These are phyloP conservation scores for Pelargonium australe DNA, from an alignment of 441 rosid species.

Conservation along the genomic window DNA sequence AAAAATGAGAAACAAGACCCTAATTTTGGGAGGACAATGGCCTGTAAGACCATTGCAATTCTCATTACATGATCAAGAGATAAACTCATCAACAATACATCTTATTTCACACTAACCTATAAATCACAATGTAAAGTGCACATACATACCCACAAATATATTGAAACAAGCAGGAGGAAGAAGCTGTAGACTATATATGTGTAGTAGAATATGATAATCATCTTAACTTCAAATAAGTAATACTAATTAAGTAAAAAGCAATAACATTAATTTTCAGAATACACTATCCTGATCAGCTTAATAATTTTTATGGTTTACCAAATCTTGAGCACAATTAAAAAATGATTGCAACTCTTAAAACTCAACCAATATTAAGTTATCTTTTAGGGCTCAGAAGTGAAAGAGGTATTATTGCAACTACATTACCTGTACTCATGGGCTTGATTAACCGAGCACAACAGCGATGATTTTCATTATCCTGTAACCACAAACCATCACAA, in stretches of 20 bases:
- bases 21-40: too few species aligned
- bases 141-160: not conserved
- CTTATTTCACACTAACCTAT: too few species aligned
- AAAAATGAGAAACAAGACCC: too few species aligned
- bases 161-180: not conserved
- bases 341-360: not conserved
- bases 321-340: not conserved
- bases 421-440: constrained; percentile 36
- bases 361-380: not conserved
- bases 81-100: too few species aligned
- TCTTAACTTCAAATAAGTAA: too few species aligned
- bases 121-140: too few species aligned
- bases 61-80: too few species aligned
- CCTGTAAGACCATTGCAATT: too few species aligned
- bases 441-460: constrained; percentile 38
- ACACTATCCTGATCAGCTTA: not conserved
- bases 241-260: too few species aligned
- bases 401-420: not conserved
- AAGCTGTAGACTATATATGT: not conserved
- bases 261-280: too few species aligned
- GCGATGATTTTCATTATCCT: constrained; percentile 26
- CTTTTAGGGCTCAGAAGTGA: not conserved
- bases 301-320: not conserved
- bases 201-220: too few species aligned
- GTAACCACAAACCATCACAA: constrained; percentile 13